These are phyloP conservation scores for Eucalyptus erythrocorys DNA, from an alignment of 345 rosid genomes.

Conservation along the genomic window DNA sequence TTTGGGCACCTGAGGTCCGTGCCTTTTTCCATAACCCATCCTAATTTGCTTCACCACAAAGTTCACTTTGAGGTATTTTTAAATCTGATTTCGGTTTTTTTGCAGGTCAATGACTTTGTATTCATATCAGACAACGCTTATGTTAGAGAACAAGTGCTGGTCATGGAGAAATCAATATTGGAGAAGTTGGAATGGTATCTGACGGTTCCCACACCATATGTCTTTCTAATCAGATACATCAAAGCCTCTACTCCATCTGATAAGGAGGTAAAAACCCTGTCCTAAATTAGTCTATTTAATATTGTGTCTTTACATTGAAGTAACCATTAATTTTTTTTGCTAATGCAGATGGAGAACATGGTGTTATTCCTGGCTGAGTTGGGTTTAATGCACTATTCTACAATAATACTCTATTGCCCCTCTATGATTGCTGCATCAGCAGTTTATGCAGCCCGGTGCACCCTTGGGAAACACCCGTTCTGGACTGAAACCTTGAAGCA, in stretches of 20 bases:
- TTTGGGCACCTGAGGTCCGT: slow-evolving; percentile 27
- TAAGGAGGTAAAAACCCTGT: slow-evolving; percentile 23
- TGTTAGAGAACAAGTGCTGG: slow-evolving; percentile 53
- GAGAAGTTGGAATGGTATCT: slow-evolving; percentile 70
- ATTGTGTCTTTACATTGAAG: not conserved
- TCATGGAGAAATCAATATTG: slow-evolving; percentile 72
- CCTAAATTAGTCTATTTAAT: not conserved
- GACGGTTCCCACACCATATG: slow-evolving; percentile 81
- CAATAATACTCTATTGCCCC: slow-evolving; percentile 25
- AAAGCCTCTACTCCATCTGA: slow-evolving; percentile 63
- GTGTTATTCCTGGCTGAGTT: slow-evolving; percentile 65
- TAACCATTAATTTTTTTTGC: not conserved
- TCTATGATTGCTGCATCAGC: slow-evolving; percentile 84
- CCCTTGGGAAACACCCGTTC: slow-evolving; percentile 42
- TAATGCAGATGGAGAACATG: slow-evolving; percentile 59
- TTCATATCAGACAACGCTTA: slow-evolving; percentile 62
- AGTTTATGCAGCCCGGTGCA: slow-evolving; percentile 81
- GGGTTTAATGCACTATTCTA: slow-evolving; percentile 57
- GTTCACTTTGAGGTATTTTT: not conserved
- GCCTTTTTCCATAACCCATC: not conserved
- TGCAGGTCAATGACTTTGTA: slow-evolving; percentile 77
- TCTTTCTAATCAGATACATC: slow-evolving; percentile 64
- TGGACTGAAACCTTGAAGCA: slow-evolving; percentile 71
- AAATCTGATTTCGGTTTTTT: not conserved
- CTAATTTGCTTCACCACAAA: not conserved